Evolutionary conservation across 148 eudicot genomes (phyloP), one percentile per base, ranked within the genome.

Genomic region (Camellia sinensis): DNA sequence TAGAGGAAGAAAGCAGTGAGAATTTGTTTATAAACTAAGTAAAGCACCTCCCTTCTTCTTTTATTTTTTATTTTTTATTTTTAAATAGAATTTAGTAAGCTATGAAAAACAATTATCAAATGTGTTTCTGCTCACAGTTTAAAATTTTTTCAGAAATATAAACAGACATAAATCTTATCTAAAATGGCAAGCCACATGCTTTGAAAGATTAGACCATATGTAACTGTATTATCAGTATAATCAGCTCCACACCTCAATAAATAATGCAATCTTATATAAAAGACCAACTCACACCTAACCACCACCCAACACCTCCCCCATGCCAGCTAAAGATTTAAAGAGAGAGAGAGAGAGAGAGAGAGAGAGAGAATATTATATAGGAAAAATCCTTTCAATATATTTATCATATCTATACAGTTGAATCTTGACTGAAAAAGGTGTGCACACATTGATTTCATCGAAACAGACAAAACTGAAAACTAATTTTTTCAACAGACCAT

Each of bases 391-490:
- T 8, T 7, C 2, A 69, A 37, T 67, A 17, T 69, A 29, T 40
- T 45, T 69, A 17, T 69, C 22, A 18, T 43, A 69, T 44, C 73
- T 69, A 17, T 69, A 69, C 52, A 69, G 53, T 69, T 41, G 74
- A 71, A 21, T 48, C 50, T 48, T 19, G 40, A 46, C 19, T n/a
- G 9, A 4, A 18, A 48, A 48, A 29, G 37, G 13, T 1, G 37
- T 7, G 6, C 14, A 0, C 17, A 45, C 19, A 2, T 18, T 62
- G 50, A 57, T 22, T 17, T 56, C 19, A 75, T 61, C 5, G 12
- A 44, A 7, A n/a, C 61, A 48, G 78, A 61, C 68, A 62, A 62
- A 60, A 61, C 67, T 40, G 52, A 65, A 8, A 12, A 17, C 37
- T 62, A 61, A 45, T 29, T 43, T 44, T 61, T 8, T 45, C 11